Conservation (phyloP, 441 rosid species). For the Monsonia emarginata region DNA sequence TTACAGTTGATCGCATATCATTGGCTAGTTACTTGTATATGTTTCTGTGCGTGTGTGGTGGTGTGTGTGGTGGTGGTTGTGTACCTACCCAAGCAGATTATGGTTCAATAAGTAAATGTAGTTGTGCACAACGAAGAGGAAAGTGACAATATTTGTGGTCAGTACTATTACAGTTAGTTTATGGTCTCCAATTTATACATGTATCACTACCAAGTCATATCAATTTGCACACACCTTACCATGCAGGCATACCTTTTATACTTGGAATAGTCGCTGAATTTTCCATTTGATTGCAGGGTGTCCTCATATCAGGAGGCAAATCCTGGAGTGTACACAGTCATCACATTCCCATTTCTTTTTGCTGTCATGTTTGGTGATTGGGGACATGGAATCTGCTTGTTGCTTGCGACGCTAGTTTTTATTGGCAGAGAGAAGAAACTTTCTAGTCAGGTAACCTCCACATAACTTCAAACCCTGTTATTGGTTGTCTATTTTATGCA, state of each 20-base stretch:
- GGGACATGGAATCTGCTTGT: constrained; percentile 94
- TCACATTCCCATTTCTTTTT: constrained; percentile 92
- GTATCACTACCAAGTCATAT: background rate
- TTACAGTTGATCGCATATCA: background rate
- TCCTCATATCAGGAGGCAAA: constrained; percentile 93
- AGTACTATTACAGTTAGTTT: background rate
- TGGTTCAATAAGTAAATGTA: background rate
- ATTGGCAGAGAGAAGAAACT: constrained; percentile 73
- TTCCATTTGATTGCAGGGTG: constrained; percentile 45
- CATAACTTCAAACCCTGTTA: background rate
- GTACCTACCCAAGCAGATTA: background rate
- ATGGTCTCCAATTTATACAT: background rate
- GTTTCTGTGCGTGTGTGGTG: background rate
- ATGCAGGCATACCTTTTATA: background rate
- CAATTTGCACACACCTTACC: background rate
- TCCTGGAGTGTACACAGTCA: constrained; percentile 72
- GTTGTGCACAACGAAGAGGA: background rate
- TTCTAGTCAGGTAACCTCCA: constrained; percentile 54
- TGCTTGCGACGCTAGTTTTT: constrained; percentile 55
- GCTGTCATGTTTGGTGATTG: constrained; percentile 99
- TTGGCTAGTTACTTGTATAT: background rate
- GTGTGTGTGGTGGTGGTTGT: background rate
- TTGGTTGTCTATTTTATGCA: background rate
- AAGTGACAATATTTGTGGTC: background rate
- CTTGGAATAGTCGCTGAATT: background rate